phyloP scores from a whole-genome alignment of 2,329 filamentous ascomycete genomes.

The Incumbomyces delicatus region DNA sequence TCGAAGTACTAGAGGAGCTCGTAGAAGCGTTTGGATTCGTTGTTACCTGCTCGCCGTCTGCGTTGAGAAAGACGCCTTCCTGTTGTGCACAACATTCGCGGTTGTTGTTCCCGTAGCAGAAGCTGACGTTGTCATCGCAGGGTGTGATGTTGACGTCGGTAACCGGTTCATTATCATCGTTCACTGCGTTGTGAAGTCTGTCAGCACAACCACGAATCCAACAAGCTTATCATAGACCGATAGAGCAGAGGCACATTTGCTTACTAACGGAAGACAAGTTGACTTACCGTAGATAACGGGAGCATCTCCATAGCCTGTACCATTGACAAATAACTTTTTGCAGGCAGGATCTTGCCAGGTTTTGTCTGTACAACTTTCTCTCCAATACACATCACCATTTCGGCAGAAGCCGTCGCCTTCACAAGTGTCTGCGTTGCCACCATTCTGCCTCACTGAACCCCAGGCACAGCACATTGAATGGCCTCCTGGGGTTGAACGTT shows the following conservation, averaged over 20 bases:
- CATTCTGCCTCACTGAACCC: not conserved
- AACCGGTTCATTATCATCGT: not conserved
- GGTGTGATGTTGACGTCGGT: not conserved
- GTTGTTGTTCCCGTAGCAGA: not conserved
- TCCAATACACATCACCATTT: slow-evolving; percentile 21
- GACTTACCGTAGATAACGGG: too few species aligned
- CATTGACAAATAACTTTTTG: slow-evolving; percentile 17
- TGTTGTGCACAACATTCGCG: not conserved
- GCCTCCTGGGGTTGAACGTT: not conserved
- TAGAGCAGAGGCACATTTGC: too few species aligned
- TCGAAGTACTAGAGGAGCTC: not conserved
- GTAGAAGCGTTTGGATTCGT: not conserved
- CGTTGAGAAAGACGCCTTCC: not conserved
- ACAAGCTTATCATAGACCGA: too few species aligned
- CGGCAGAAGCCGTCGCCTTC: slow-evolving; percentile 5
- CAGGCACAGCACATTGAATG: slow-evolving; percentile 1
- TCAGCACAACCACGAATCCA: too few species aligned
- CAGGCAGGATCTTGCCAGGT: slow-evolving; percentile 18
- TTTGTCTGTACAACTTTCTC: slow-evolving; percentile 20
- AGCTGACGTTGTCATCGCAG: not conserved
- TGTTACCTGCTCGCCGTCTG: not conserved
- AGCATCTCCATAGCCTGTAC: not conserved
- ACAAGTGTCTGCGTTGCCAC: not conserved
- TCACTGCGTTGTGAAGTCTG: not conserved
- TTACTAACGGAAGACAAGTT: too few species aligned